A percentile compares a stretch with the other conserved stretches of the same genome.
These are phyloP conservation scores for Somion occarium DNA, from an alignment of 1,284 basidiomycete genomes.

Conservation along the genomic window DNA sequence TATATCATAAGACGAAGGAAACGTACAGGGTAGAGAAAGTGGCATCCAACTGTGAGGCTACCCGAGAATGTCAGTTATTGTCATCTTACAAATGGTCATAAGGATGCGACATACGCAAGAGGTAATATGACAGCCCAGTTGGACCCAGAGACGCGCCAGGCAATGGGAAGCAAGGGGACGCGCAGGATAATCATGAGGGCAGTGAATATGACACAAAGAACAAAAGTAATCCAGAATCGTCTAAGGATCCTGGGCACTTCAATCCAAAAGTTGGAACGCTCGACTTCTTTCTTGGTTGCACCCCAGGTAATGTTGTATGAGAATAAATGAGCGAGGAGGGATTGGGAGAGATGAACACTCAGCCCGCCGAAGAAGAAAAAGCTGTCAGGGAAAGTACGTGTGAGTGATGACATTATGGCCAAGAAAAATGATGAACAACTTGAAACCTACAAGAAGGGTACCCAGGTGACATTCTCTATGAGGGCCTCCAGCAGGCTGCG, in stretches of 20 bases:
- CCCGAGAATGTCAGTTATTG: not conserved
- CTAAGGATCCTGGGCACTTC: slow-evolving; percentile 80
- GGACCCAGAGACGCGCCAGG: slow-evolving; percentile 55
- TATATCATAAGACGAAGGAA: too few species aligned
- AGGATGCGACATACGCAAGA: slow-evolving; percentile 46
- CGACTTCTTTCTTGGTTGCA: slow-evolving; percentile 77
- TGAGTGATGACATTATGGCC: slow-evolving; percentile 10
- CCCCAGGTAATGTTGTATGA: slow-evolving; percentile 84
- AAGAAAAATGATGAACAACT: slow-evolving; percentile 41
- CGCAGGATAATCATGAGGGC: slow-evolving; percentile 54
- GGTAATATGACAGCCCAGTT: slow-evolving; percentile 72
- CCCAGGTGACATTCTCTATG: slow-evolving; percentile 68
- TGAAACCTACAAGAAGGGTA: slow-evolving; percentile 70
- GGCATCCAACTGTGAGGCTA: slow-evolving; percentile 53
- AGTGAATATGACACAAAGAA: slow-evolving; percentile 38
- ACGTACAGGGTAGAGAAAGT: slow-evolving; percentile 71
- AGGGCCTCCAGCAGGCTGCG: slow-evolving; percentile 48
- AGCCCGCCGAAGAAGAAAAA: slow-evolving; percentile 84
- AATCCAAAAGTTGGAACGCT: slow-evolving; percentile 82
- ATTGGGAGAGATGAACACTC: slow-evolving; percentile 65
- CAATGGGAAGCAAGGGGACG: slow-evolving; percentile 45
- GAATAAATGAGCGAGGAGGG: slow-evolving; percentile 74
- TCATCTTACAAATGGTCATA: slow-evolving; percentile 3
- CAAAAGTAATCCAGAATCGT: slow-evolving; percentile 64
- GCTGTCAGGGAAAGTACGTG: slow-evolving; percentile 39